phyloP scores from a whole-genome alignment of 345 rosid genomes.

The Brassica juncea region DNA sequence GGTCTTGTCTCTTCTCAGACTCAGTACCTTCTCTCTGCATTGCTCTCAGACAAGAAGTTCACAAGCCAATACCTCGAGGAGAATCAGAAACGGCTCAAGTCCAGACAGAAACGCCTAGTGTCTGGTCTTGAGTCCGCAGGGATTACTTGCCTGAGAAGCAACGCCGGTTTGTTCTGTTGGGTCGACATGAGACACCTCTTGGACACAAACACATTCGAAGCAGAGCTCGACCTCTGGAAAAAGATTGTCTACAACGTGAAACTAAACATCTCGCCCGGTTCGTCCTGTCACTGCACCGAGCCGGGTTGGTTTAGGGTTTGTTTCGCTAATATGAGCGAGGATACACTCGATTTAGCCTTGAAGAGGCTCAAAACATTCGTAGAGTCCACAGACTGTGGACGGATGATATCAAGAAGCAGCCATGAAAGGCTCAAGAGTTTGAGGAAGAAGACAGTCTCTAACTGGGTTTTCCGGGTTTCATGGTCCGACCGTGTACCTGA shows the following conservation, averaged over 20 bases:
- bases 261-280: conserved; percentile 68
- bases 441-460: conserved; percentile 54
- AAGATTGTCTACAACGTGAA: conserved; percentile 70
- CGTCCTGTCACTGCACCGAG: conserved; percentile 76
- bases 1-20: conserved; percentile 85
- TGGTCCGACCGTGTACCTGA: conserved; percentile 60
- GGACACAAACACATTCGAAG: conserved; percentile 68
- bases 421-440: conserved; percentile 53
- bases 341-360: conserved; percentile 60
- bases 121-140: conserved; percentile 68
- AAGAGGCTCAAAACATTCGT: conserved; percentile 61
- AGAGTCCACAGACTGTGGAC: conserved; percentile 35
- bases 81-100: conserved; percentile 57
- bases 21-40: conserved; percentile 63
- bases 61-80: conserved; percentile 58
- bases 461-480: conserved; percentile 83
- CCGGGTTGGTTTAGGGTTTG: conserved; percentile 82
- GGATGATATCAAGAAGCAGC: conserved; percentile 44
- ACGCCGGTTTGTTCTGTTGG: conserved; percentile 82
- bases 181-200: conserved; percentile 78
- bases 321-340: conserved; percentile 78
- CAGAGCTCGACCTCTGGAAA: conserved; percentile 79
- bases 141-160: conserved; percentile 59
- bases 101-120: conserved; percentile 52
- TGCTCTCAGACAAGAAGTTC: conserved; percentile 75